These are phyloP conservation scores for Buddleja alternifolia DNA, from an alignment of 257 asterid species.

Conservation along the genomic window DNA sequence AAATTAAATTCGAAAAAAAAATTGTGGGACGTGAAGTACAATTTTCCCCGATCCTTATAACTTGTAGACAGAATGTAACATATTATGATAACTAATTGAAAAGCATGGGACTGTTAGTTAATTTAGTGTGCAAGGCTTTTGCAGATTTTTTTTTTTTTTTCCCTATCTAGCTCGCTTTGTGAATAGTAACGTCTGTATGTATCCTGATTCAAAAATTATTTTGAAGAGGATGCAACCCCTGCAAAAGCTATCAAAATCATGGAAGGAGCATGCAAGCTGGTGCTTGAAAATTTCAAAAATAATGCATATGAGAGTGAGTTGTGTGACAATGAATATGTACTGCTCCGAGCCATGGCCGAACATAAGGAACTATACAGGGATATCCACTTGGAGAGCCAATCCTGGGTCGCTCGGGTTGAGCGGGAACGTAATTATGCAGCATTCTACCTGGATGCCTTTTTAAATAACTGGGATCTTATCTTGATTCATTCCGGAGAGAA, in stretches of 20 bases:
- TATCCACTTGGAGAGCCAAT: not conserved
- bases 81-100: no score
- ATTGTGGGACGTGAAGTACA: no score
- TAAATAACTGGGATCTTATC: not conserved
- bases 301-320: not conserved
- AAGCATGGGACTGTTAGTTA: no score
- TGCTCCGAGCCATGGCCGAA: not conserved
- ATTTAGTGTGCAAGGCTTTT: no score
- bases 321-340: not conserved
- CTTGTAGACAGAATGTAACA: no score
- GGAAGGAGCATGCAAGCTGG: constrained; percentile 8
- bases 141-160: no score
- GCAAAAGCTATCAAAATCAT: not conserved
- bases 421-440: not conserved
- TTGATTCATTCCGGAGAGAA: not conserved
- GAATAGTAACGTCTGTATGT: no score
- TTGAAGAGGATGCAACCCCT: not conserved
- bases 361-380: not conserved
- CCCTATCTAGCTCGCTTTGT: no score
- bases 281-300: not conserved
- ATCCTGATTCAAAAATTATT: no score
- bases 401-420: not conserved
- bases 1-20: no score
- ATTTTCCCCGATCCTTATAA: no score
- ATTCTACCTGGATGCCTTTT: not conserved